phyloP scores from a whole-genome alignment of 1,284 basidiomycete species.

The Leccinum fallax region DNA sequence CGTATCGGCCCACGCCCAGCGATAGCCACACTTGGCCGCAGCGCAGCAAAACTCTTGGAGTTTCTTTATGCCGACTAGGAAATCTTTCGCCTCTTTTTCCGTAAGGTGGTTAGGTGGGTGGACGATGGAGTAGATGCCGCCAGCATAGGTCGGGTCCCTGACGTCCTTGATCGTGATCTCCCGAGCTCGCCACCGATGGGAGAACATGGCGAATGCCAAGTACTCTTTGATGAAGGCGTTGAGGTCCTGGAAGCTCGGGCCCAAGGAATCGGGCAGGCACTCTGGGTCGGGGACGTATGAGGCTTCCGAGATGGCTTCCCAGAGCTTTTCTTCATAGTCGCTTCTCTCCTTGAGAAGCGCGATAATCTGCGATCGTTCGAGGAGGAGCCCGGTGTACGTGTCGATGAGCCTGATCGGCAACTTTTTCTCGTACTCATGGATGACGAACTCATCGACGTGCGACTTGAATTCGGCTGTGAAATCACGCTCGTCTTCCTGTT shows the following conservation, averaged over 20 bases:
- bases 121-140: slow-evolving; percentile 20
- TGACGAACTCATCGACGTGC: slow-evolving; percentile 17
- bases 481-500: slow-evolving; percentile 1
- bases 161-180: slow-evolving; percentile 20
- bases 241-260: slow-evolving; percentile 8
- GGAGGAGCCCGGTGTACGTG: slow-evolving; percentile 28
- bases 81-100: neutral
- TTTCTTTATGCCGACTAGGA: slow-evolving; percentile 10
- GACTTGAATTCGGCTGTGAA: slow-evolving; percentile 13
- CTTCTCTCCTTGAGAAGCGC: slow-evolving; percentile 15
- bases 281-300: slow-evolving; percentile 4
- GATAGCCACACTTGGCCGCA: slow-evolving; percentile 23
- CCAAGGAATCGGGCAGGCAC: neutral
- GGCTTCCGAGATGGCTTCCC: slow-evolving; percentile 13
- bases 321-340: slow-evolving; percentile 17
- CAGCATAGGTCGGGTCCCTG: slow-evolving; percentile 1
- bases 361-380: slow-evolving; percentile 19
- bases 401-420: slow-evolving; percentile 30
- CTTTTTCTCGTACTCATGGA: slow-evolving; percentile 20
- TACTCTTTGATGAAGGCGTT: slow-evolving; percentile 21
- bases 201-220: slow-evolving; percentile 28
- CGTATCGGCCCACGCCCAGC: slow-evolving; percentile 31
- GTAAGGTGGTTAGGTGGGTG: neutral
- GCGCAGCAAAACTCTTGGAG: slow-evolving; percentile 29
- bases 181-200: slow-evolving; percentile 23